Percentiles rank a stretch among this genome's conserved stretches.
Evolutionary conservation across 129 eudicot genomes (phyloP).

Genomic region (Escallonia rubra): DNA sequence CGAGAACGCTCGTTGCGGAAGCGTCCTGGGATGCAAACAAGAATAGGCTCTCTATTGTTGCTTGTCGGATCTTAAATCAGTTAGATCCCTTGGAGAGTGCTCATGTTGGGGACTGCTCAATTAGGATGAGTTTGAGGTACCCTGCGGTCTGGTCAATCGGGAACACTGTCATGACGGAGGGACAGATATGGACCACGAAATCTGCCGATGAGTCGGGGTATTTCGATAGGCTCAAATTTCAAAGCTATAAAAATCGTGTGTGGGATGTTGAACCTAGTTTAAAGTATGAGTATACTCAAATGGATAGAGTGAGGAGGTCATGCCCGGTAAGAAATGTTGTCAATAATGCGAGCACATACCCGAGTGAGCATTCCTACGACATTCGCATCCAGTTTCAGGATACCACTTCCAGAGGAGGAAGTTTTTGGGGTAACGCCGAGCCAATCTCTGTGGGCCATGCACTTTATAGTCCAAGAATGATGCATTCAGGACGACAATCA

Average conservation of each 20-base stretch:
- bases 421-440: no score
- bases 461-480: not conserved
- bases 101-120: conserved; percentile 48
- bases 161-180: conserved; percentile 27
- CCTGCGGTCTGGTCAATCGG: conserved; percentile 36
- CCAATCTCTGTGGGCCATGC: no score
- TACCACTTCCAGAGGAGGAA: no score
- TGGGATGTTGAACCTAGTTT: conserved; percentile 17
- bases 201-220: conserved; percentile 23
- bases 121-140: conserved; percentile 45
- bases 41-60: conserved; percentile 31
- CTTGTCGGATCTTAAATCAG: conserved; percentile 42
- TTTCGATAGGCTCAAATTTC: conserved; percentile 4
- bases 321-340: conserved; percentile 17
- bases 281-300: conserved; percentile 53
- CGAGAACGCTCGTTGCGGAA: conserved; percentile 46
- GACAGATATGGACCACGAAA: conserved; percentile 52
- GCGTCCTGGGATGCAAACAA: conserved; percentile 56
- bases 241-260: no score
- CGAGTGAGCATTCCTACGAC: no score
- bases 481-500: not conserved
- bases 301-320: conserved; percentile 28
- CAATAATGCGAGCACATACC: no score
- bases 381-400: no score
- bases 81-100: conserved; percentile 23